Conservation (phyloP, 495 filamentous ascomycete species). For the Podospora pseudocomata region DNA sequence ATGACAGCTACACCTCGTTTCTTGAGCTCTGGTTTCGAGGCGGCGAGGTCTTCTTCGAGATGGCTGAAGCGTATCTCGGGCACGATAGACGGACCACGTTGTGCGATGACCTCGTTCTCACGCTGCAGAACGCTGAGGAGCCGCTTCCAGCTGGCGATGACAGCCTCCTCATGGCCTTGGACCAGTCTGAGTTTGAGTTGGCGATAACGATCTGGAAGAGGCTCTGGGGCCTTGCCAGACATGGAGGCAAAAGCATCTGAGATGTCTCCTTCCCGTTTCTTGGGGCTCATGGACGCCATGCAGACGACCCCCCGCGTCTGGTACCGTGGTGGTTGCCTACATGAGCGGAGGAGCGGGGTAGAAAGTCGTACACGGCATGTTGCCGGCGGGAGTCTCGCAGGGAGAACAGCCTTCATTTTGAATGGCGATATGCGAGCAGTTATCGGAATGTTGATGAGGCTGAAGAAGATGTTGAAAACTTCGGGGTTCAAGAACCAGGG, state of each 20-base stretch:
- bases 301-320: slow-evolving; percentile 8
- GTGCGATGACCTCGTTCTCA: slow-evolving; percentile 51
- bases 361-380: background rate
- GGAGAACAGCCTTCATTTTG: background rate
- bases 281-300: slow-evolving; percentile 23
- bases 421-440: background rate
- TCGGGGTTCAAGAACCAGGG: too few relatives aligned
- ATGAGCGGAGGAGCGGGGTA: background rate
- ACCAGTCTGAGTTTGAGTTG: slow-evolving; percentile 68
- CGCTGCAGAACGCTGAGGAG: slow-evolving; percentile 54
- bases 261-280: slow-evolving; percentile 64
- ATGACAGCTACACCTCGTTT: slow-evolving; percentile 63
- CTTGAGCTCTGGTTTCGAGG: slow-evolving; percentile 46
- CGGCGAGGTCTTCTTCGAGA: slow-evolving; percentile 47
- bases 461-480: too few relatives aligned
- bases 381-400: background rate
- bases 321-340: background rate
- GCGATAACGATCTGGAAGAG: slow-evolving; percentile 68
- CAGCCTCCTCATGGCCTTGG: slow-evolving; percentile 55
- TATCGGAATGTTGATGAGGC: background rate
- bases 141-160: slow-evolving; percentile 66
- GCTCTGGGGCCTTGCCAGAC: slow-evolving; percentile 59
- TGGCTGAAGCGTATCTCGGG: slow-evolving; percentile 58
- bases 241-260: slow-evolving; percentile 80
- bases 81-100: slow-evolving; percentile 43